A percentile compares a stretch with the other conserved stretches of the same genome.
phyloP scores from a whole-genome alignment of 257 asterid species.

The Solanum piurae region DNA sequence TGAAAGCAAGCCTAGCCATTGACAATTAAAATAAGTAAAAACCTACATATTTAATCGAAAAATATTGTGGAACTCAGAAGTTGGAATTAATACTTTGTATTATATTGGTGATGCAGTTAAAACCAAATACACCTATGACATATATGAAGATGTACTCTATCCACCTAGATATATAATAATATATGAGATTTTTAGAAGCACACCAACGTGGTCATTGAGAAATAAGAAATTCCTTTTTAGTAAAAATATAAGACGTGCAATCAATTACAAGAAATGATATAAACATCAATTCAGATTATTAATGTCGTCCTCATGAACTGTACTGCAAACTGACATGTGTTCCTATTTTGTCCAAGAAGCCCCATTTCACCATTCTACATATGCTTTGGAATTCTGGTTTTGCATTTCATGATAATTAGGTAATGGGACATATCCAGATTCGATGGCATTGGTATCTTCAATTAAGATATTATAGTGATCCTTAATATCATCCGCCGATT shows the following conservation, averaged over 20 bases:
- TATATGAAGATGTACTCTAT: background rate
- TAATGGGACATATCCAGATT: no score
- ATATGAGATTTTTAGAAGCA: background rate
- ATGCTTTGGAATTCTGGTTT: background rate
- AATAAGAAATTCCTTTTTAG: background rate
- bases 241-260: background rate
- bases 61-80: background rate
- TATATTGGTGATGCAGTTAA: no score
- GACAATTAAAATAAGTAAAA: no score
- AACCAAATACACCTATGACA: no score
- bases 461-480: no score
- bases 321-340: constrained; percentile 18
- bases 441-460: no score
- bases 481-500: no score
- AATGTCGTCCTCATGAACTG: background rate
- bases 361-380: constrained; percentile 4
- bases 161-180: background rate
- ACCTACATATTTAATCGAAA: no score
- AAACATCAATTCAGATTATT: background rate
- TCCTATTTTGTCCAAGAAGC: constrained; percentile 33
- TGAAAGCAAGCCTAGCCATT: no score
- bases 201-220: background rate
- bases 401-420: background rate
- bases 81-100: background rate
- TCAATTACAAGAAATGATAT: background rate